phyloP scores from a whole-genome alignment of 257 asterid species.

The Verbascum thapsus region DNA sequence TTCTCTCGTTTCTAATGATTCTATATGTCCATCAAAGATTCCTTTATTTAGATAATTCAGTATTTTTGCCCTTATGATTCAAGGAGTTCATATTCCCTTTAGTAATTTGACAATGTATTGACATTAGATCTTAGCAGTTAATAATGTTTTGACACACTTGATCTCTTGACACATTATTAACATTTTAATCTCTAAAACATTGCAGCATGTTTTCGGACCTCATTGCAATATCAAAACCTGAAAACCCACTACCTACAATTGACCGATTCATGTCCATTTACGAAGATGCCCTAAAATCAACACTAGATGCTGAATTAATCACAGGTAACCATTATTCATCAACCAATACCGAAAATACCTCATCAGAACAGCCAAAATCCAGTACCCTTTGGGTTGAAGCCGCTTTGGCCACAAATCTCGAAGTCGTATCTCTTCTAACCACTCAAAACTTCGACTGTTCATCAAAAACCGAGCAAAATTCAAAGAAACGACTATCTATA shows the following conservation, averaged over 20 bases:
- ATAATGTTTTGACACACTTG: no score
- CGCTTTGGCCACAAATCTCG: conserved; percentile 94
- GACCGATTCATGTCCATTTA: conserved; percentile 80
- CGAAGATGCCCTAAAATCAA: conserved; percentile 66
- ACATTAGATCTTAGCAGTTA: no score
- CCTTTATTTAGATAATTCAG: not conserved
- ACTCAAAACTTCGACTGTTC: conserved; percentile 52
- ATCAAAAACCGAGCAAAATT: conserved; percentile 41
- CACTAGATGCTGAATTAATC: conserved; percentile 54
- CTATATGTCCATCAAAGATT: conserved; percentile 1
- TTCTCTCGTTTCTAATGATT: not conserved
- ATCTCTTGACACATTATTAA: conserved; percentile 1
- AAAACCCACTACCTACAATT: conserved; percentile 73
- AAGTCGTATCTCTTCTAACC: conserved; percentile 89
- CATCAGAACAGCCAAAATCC: conserved; percentile 58
- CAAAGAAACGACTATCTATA: conserved; percentile 38
- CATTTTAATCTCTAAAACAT: conserved; percentile 2
- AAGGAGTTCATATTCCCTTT: no score
- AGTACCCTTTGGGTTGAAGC: conserved; percentile 96
- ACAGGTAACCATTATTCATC: conserved; percentile 32
- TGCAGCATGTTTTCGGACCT: conserved; percentile 92
- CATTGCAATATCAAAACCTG: conserved; percentile 65
- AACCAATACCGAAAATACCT: conserved; percentile 33
- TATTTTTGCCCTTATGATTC: no score
- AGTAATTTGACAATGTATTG: no score